phyloP scores from a whole-genome alignment of 495 filamentous ascomycete genomes.

The Talaromyces stipitatus region DNA sequence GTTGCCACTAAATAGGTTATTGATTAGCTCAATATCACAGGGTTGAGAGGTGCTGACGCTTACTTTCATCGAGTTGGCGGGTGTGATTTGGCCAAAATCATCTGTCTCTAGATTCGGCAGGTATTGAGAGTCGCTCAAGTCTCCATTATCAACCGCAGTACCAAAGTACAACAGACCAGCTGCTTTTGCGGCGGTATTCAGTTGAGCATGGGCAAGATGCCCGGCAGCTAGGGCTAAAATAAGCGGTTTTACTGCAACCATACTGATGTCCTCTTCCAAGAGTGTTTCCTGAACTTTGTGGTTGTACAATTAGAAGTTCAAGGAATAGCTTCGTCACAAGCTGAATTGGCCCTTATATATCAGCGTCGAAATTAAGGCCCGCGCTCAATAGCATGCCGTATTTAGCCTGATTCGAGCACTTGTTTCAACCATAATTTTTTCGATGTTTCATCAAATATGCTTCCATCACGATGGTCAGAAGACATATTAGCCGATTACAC shows the following conservation, averaged over 20 bases:
- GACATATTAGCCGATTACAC: neutral
- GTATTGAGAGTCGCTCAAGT: constrained; percentile 45
- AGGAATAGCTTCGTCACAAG: neutral
- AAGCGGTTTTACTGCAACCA: neutral
- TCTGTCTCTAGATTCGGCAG: constrained; percentile 28
- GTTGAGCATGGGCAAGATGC: constrained; percentile 11
- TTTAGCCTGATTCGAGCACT: neutral
- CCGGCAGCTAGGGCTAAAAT: neutral
- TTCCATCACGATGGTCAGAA: neutral
- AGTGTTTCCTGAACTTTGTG: neutral
- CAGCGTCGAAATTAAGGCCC: neutral
- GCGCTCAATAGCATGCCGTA: neutral
- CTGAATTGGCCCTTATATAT: neutral
- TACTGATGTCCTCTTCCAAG: neutral
- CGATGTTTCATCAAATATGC: neutral
- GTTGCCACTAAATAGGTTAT: constrained; percentile 34
- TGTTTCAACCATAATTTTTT: neutral
- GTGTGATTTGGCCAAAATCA: constrained; percentile 54
- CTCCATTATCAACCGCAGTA: constrained; percentile 47
- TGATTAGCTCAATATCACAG: neutral
- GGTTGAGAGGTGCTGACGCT: neutral
- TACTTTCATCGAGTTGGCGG: constrained; percentile 51
- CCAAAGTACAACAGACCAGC: constrained; percentile 52
- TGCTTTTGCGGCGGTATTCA: constrained; percentile 45
- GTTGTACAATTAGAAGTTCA: neutral